Evolutionary conservation across 164 flowering plant species (phyloP), one percentile per base, ranked within the genome.

Genomic region (Vitis rupestris): DNA sequence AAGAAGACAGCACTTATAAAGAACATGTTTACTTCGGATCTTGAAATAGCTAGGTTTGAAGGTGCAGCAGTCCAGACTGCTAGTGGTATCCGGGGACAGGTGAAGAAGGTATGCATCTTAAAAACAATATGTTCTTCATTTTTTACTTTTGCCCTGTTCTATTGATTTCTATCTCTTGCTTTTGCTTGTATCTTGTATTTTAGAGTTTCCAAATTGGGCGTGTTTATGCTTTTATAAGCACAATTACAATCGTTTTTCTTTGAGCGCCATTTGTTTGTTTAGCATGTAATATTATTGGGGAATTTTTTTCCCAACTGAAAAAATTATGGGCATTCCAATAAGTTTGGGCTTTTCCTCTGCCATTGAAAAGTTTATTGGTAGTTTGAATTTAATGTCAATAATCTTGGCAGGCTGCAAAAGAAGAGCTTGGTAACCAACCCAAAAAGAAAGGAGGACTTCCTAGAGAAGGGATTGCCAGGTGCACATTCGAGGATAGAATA

Each of bases 71-170:
- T 95, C 71, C 82, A 89, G 53, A 95, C 99, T 56, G 98, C 90
- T 69, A 95, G 99, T 86, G 93, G 97, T 29, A 95, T 95, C 57
- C 82, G 99, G 9, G 99, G 99, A 50, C 97, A 91, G 72, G 93
- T 95, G 71, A 93, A 95, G 79, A 95, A 93, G 98, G 99, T 93
- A 86, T 29, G 65, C 3, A 10, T 50, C 50, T 30, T 23, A 31
- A 10, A 63, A 56, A 27, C n/a, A 60, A 29, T 48, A 16, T 57
- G 19, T 62, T 68, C 8, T 52, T 50, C 27, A 23, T 13, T 12
- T 23, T 50, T 48, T 50, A 29, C 5, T 50, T 53, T 19, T 67
- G 51, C 63, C 56, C 8, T 15, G 9, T 62, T n/a, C 47, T 61
- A 31, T 31, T 51, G 56, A 52, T 23, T 62, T 56, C 8, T 66